Percentiles rank a stretch among this genome's conserved stretches.
Conservation (phyloP, 2,329 filamentous ascomycete genomes). For the Colletotrichum sp. region DNA sequence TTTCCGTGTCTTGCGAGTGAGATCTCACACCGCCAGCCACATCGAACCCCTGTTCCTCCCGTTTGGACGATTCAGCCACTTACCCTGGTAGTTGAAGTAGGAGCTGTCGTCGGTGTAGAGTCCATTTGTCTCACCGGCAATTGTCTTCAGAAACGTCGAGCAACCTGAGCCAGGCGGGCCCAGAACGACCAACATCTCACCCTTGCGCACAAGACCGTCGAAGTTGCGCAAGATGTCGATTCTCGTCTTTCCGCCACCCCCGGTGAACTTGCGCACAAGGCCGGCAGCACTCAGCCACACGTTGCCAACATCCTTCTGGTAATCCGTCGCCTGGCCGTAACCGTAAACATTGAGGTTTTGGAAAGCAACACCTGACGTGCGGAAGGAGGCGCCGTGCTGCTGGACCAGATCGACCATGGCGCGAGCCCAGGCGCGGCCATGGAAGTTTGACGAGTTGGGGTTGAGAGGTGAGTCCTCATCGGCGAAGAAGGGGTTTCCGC, state of each 20-base stretch:
- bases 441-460: conserved; percentile 58
- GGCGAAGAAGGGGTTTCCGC: conserved; percentile 55
- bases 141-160: conserved; percentile 83
- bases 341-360: conserved; percentile 72
- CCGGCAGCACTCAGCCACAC: conserved; percentile 57
- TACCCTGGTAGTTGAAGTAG: conserved; percentile 83
- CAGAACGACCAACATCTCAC: conserved; percentile 78
- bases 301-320: conserved; percentile 70
- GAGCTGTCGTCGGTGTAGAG: conserved; percentile 73
- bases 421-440: conserved; percentile 63
- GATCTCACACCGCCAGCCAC: not conserved
- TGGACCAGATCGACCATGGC: conserved; percentile 57
- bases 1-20: not conserved
- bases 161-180: conserved; percentile 78
- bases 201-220: conserved; percentile 70
- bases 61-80: conserved; percentile 18
- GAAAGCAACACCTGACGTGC: conserved; percentile 68
- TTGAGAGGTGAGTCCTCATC: conserved; percentile 58
- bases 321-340: conserved; percentile 70
- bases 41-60: not conserved
- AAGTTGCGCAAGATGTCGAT: conserved; percentile 73
- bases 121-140: conserved; percentile 83
- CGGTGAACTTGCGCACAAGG: conserved; percentile 53
- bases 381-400: conserved; percentile 57
- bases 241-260: conserved; percentile 57